Conservation (phyloP, 345 rosid species). For the Syzygium oleosum region DNA sequence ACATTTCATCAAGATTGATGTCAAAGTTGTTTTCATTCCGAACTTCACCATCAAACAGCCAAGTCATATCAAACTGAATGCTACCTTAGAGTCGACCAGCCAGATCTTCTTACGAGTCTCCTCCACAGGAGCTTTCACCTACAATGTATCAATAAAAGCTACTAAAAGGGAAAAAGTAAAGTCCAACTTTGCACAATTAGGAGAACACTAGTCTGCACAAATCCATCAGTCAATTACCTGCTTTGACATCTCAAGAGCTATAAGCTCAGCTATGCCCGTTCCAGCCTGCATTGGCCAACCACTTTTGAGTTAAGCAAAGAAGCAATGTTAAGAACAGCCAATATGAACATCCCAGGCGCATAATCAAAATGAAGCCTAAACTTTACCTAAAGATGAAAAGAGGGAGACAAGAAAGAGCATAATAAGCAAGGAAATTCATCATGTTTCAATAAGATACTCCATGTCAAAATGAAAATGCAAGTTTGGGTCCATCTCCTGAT, state of each 20-base stretch:
- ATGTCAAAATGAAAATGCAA: neutral
- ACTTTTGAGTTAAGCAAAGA: neutral
- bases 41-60: neutral
- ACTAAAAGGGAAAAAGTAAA: neutral
- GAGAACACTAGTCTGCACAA: neutral
- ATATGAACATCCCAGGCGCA: neutral
- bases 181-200: neutral
- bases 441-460: neutral
- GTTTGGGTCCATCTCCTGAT: neutral
- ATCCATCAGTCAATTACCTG: constrained; percentile 35
- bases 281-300: constrained; percentile 63
- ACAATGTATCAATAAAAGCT: neutral
- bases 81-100: constrained; percentile 99
- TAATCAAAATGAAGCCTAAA: neutral
- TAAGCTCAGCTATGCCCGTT: constrained; percentile 95
- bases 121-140: constrained; percentile 66
- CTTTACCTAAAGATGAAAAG: neutral
- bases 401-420: neutral
- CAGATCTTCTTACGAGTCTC: constrained; percentile 85
- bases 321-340: neutral
- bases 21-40: neutral
- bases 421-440: neutral
- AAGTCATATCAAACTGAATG: neutral
- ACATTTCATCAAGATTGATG: neutral
- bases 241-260: constrained; percentile 86